Evolutionary conservation across 2,329 filamentous ascomycete species (phyloP), one percentile per base, ranked within the genome.

Genomic region (Neopestalotiopsis rosae): DNA sequence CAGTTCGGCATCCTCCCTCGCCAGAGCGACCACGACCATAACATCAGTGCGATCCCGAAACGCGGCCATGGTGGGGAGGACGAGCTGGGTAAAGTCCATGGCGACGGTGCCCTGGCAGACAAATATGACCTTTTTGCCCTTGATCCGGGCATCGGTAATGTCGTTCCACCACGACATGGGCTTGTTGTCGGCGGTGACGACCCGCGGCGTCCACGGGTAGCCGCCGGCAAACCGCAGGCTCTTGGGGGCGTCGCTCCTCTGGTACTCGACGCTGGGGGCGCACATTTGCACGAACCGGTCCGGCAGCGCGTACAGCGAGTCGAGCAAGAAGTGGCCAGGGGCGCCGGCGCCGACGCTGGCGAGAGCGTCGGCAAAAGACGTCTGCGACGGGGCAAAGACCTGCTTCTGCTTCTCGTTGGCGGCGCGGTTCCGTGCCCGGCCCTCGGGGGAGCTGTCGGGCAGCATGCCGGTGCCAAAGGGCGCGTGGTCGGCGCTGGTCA

Each of bases 61-160:
- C 0, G 78, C 85, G 12, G 77, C 65, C 24, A 88, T 76, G 0
- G 84, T 81, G 0, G 86, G 85, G 4, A 84, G 71, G 17, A 87
- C 72, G 2, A 88, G 79, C 30, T 85, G 76, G 3, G 74, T 71
- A 67, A 81, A 82, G 24, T 83, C 75, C 32, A 74, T 71, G 13
- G 79, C 80, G 2, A 84, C 71, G 5, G 85, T 87, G 5, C 86
- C 85, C 71, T 87, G 85, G 1, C 81, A 79, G 7, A 87, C 84
- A 20, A 81, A 78, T 10, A 87, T 75, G 30, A 87, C 71, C 59
- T 79, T 81, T 65, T 80, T 81, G 13, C 67, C 69, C 28, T 1
- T 24, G 30, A 14, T 24, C 32, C 24, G 24, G 24, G 24, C 24
- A 4, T 30, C 30, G 17, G 79, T 74, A 14, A 87, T 76, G 5